Evolutionary conservation across 345 rosid species (phyloP).

Genomic region (Salix exigua): DNA sequence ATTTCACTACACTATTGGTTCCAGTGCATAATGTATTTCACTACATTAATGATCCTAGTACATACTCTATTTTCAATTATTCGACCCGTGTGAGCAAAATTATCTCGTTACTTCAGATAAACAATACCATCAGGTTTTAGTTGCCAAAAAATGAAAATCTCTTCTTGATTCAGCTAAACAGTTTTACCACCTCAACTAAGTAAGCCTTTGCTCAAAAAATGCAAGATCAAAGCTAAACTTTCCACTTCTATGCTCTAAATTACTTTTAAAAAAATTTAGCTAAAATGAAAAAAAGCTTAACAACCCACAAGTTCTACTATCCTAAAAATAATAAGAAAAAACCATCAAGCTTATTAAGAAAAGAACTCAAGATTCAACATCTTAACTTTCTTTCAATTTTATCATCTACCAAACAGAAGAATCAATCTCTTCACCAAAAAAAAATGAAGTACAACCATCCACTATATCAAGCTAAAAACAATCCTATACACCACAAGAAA

Average conservation of each 20-base stretch:
- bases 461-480: neutral
- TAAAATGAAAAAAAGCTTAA: neutral
- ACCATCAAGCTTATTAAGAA: neutral
- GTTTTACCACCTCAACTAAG: neutral
- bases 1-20: neutral
- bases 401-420: slow-evolving; percentile 16
- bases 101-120: neutral
- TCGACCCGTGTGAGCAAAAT: neutral
- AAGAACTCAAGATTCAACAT: neutral
- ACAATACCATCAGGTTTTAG: neutral
- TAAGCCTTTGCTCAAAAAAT: neutral
- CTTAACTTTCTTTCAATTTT: neutral
- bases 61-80: neutral
- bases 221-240: neutral
- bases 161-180: neutral
- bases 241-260: neutral
- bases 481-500: neutral
- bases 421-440: neutral
- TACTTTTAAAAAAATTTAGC: neutral
- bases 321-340: neutral
- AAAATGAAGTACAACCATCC: neutral
- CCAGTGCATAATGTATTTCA: neutral
- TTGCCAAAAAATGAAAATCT: neutral
- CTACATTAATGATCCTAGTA: neutral
- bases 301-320: neutral